These are phyloP conservation scores for Calonectria honghensis DNA, from an alignment of 2,329 filamentous ascomycete species.

Conservation along the genomic window DNA sequence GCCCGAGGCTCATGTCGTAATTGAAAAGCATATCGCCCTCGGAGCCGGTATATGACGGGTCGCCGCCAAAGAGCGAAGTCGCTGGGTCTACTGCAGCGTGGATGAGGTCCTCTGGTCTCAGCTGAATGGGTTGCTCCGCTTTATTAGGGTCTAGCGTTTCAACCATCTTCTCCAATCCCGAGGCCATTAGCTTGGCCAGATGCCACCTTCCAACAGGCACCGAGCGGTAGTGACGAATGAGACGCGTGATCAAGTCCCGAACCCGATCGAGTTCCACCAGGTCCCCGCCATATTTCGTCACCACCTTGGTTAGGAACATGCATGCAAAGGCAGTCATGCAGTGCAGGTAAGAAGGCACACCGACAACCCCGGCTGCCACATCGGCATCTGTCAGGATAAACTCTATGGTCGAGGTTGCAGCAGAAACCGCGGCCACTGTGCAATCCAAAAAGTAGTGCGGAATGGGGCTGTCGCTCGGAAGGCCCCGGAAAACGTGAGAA, in stretches of 20 bases:
- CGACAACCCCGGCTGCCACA: conserved; percentile 60
- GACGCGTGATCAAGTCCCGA: conserved; percentile 60
- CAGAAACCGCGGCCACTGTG: conserved; percentile 54
- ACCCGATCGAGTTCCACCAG: conserved; percentile 62
- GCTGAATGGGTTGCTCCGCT: conserved; percentile 2
- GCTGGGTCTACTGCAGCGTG: conserved; percentile 23
- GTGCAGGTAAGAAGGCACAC: conserved; percentile 69
- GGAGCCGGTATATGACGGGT: conserved; percentile 38
- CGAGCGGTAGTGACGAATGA: conserved; percentile 63
- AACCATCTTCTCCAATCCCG: conserved; percentile 65
- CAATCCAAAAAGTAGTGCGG: conserved; percentile 55
- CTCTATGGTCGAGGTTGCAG: conserved; percentile 64
- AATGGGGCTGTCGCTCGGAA: conserved; percentile 54
- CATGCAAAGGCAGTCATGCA: conserved; percentile 71
- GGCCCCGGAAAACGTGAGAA: conserved; percentile 61
- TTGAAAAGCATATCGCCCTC: conserved; percentile 43
- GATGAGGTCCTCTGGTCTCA: conserved; percentile 21
- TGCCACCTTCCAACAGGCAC: conserved; percentile 66
- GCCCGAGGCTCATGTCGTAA: conserved; percentile 56
- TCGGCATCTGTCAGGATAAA: conserved; percentile 63
- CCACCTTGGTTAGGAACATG: conserved; percentile 68
- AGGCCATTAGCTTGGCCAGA: conserved; percentile 67
- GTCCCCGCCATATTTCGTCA: conserved; percentile 62
- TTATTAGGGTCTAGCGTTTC: conserved; percentile 39
- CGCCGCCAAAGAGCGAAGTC: not conserved